Percentiles rank a stretch among this genome's conserved stretches.
Evolutionary conservation across 2,329 filamentous ascomycete species (phyloP).

Genomic region (Reticulascus tulasneorum): DNA sequence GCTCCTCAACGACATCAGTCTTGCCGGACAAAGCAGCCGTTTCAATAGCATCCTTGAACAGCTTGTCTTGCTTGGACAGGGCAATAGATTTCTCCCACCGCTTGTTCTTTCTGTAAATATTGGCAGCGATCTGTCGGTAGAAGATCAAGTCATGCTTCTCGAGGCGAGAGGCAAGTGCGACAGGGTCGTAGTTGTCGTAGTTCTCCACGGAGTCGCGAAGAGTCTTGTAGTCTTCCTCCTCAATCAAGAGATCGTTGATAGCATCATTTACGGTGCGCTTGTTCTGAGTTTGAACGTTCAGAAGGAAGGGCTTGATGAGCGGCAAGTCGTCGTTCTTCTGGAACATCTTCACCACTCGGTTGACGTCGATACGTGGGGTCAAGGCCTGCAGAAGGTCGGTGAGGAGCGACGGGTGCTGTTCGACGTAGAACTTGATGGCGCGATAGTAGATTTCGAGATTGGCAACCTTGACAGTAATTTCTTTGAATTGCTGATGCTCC

Average conservation of each 20-base stretch:
- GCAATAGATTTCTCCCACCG: slow-evolving; percentile 99
- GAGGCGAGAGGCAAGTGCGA: slow-evolving; percentile 83
- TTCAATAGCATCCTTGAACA: slow-evolving; percentile 99
- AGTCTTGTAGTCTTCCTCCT: slow-evolving; percentile 99
- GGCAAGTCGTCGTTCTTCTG: slow-evolving; percentile 97
- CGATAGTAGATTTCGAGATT: slow-evolving; percentile 99
- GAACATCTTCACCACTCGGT: slow-evolving; percentile 99
- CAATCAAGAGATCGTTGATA: slow-evolving; percentile 95
- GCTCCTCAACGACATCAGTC: slow-evolving; percentile 87
- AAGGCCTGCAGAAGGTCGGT: slow-evolving; percentile 93
- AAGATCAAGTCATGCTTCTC: slow-evolving; percentile 98
- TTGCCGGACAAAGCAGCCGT: slow-evolving; percentile 91
- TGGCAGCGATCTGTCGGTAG: slow-evolving; percentile 97
- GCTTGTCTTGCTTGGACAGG: slow-evolving; percentile 96
- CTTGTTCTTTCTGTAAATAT: slow-evolving; percentile 99
- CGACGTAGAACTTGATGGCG: slow-evolving; percentile 92
- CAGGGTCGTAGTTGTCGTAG: slow-evolving; percentile 98
- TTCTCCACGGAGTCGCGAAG: slow-evolving; percentile 96
- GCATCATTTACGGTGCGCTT: slow-evolving; percentile 98
- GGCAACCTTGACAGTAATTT: slow-evolving; percentile 94
- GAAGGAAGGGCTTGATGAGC: slow-evolving; percentile 96
- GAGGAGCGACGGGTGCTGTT: slow-evolving; percentile 91
- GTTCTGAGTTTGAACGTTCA: slow-evolving; percentile 95
- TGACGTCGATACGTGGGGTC: slow-evolving; percentile 93
- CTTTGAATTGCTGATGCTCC: slow-evolving; percentile 99